Conservation (phyloP, 805 yeast species). For the Candida nemodendra region DNA sequence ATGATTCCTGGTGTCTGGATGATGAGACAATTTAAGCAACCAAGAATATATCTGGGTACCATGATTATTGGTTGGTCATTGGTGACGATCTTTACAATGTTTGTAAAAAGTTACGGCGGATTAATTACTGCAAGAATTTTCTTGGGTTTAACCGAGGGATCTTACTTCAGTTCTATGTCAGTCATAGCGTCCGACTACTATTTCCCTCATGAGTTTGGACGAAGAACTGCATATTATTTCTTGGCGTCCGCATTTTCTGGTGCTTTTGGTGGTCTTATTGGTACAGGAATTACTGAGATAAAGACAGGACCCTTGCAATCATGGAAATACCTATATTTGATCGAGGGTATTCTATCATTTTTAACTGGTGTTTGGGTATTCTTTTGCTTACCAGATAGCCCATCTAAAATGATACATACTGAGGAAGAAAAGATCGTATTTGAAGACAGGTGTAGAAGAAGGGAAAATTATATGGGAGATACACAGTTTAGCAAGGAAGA, state of each 20-base stretch:
- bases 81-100: slow-evolving; percentile 43
- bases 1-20: slow-evolving; percentile 39
- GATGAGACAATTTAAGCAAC: slow-evolving; percentile 35
- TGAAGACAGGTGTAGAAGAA: slow-evolving; percentile 4
- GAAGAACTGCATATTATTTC: slow-evolving; percentile 47
- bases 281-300: slow-evolving; percentile 32
- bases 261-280: slow-evolving; percentile 56
- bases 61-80: slow-evolving; percentile 37
- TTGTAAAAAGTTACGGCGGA: slow-evolving; percentile 54
- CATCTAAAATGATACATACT: slow-evolving; percentile 5
- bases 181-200: slow-evolving; percentile 66
- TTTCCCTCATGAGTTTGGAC: slow-evolving; percentile 49
- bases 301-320: slow-evolving; percentile 18
- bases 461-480: neutral
- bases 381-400: slow-evolving; percentile 13
- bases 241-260: slow-evolving; percentile 53
- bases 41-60: slow-evolving; percentile 31
- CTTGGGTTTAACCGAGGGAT: slow-evolving; percentile 65
- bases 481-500: neutral
- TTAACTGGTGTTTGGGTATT: slow-evolving; percentile 7
- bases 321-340: slow-evolving; percentile 20
- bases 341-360: slow-evolving; percentile 16
- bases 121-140: slow-evolving; percentile 63
- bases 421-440: slow-evolving; percentile 11
- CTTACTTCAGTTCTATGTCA: slow-evolving; percentile 74